Conservation (phyloP, 805 yeast genomes). For the Barnettozyma populi region DNA sequence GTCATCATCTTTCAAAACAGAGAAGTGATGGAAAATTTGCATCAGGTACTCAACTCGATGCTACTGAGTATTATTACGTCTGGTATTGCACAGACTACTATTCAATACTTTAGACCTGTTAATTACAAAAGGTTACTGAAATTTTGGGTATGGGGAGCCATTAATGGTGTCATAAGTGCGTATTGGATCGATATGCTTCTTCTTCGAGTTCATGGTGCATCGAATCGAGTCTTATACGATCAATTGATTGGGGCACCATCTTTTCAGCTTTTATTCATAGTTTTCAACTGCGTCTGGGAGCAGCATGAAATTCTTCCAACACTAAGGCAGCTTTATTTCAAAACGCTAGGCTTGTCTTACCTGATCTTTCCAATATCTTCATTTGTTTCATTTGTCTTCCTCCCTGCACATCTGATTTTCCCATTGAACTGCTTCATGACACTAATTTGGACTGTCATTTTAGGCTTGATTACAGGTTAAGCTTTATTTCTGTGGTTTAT, state of each 20-base stretch:
- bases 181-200: conserved; percentile 50
- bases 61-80: conserved; percentile 22
- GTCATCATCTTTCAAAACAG: conserved; percentile 16
- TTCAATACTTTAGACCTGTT: conserved; percentile 20
- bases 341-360: conserved; percentile 46
- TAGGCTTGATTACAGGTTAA: conserved; percentile 30
- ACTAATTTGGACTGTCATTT: conserved; percentile 49
- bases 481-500: neutral
- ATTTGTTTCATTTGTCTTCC: conserved; percentile 40
- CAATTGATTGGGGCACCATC: conserved; percentile 50
- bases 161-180: conserved; percentile 50
- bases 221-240: conserved; percentile 42
- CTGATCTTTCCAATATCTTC: conserved; percentile 59
- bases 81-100: conserved; percentile 20
- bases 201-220: conserved; percentile 29
- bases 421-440: conserved; percentile 54
- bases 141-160: conserved; percentile 54
- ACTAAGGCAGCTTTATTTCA: conserved; percentile 35
- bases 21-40: conserved; percentile 20
- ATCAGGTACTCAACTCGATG: conserved; percentile 22
- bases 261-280: conserved; percentile 47
- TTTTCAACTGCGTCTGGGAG: conserved; percentile 53
- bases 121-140: conserved; percentile 28
- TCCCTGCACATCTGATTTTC: conserved; percentile 47
- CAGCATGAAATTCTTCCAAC: conserved; percentile 30